These are phyloP conservation scores for Physaria fendleri DNA, from an alignment of 345 rosid genomes.

Conservation along the genomic window DNA sequence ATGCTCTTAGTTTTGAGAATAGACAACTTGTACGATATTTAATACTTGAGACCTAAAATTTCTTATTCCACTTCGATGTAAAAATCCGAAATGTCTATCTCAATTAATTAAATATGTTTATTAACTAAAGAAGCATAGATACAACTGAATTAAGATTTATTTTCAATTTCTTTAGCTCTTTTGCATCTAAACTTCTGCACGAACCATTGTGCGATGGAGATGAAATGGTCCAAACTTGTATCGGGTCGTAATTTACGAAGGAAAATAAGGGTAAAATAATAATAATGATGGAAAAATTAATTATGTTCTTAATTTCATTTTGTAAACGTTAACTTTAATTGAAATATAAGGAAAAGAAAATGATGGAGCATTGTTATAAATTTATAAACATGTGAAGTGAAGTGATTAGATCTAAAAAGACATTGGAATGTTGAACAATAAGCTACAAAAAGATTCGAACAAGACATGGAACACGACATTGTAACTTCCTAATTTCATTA, in stretches of 20 bases:
- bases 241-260: conserved; percentile 1
- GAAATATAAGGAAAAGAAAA: background rate
- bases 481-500: conserved; percentile 6
- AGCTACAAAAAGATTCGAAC: background rate
- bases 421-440: background rate
- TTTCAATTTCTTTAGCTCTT: background rate
- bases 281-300: too few species aligned
- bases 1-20: too few species aligned
- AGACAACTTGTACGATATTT: too few species aligned
- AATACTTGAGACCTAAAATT: too few species aligned
- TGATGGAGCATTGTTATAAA: background rate
- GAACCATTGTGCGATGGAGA: background rate
- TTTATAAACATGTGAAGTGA: too few species aligned
- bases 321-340: background rate
- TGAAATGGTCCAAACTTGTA: conserved; percentile 14
- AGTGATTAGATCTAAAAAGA: background rate
- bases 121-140: background rate
- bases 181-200: background rate
- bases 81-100: too few species aligned
- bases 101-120: background rate
- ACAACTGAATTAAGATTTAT: background rate
- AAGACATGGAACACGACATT: background rate
- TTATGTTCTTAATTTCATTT: background rate
- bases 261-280: conserved; percentile 14
- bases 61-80: too few species aligned